Evolutionary conservation across 1,284 basidiomycete genomes (phyloP).

Genomic region (Heimioporus retisporus): DNA sequence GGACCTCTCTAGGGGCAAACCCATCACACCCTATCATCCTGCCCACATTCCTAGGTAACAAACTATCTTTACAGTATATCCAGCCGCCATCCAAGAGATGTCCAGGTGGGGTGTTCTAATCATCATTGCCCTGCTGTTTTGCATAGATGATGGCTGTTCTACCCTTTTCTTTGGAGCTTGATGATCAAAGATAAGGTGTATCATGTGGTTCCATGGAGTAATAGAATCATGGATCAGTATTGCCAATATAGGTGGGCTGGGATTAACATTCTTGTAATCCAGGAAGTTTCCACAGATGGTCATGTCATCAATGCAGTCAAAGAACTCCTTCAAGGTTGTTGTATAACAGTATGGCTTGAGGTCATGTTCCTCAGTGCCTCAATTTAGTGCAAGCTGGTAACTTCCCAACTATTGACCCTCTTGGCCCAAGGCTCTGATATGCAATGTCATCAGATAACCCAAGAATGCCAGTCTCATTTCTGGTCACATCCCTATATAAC

Average conservation of each 20-base stretch:
- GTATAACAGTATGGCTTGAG: too few species aligned
- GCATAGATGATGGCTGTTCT: not conserved
- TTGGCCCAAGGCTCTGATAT: too few species aligned
- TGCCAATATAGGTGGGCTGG: not conserved
- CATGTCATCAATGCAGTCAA: not conserved
- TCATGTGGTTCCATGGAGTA: not conserved
- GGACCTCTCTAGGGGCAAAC: too few species aligned
- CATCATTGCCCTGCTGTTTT: not conserved
- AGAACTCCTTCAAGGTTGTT: not conserved
- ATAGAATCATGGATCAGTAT: not conserved
- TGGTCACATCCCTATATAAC: too few species aligned
- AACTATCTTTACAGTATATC: too few species aligned
- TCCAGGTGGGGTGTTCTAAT: slow-evolving; percentile 4
- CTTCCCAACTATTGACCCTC: not conserved
- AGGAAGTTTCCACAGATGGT: slow-evolving; percentile 6
- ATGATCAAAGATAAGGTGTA: not conserved
- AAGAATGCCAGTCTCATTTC: too few species aligned
- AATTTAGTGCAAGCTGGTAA: not conserved
- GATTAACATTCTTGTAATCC: not conserved
- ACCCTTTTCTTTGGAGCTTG: too few species aligned
- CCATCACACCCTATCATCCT: too few species aligned
- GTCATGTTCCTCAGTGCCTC: too few species aligned
- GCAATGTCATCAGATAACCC: too few species aligned
- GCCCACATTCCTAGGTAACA: too few species aligned
- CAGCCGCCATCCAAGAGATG: slow-evolving; percentile 11